Conservation (phyloP, 2,329 filamentous ascomycete species). For the Clarireedia hainanense region DNA sequence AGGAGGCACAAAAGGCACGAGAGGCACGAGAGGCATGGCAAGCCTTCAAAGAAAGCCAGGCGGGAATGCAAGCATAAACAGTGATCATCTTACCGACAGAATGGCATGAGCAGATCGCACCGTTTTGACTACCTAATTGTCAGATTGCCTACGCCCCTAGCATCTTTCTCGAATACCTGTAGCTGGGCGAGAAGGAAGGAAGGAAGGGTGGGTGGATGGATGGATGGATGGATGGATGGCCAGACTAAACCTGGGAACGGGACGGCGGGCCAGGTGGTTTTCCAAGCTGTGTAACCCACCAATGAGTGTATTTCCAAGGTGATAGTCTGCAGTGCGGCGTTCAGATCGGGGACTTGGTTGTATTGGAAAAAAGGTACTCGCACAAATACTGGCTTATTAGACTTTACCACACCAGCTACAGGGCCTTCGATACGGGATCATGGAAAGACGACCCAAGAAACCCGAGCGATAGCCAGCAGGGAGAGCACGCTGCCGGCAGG, state of each 20-base stretch:
- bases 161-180: neutral
- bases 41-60: neutral
- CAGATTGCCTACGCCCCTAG: neutral
- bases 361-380: neutral
- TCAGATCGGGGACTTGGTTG: neutral
- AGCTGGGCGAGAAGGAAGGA: neutral
- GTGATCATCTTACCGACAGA: slow-evolving; percentile 6
- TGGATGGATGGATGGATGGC: too few relatives aligned
- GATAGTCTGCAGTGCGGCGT: neutral
- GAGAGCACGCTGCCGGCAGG: slow-evolving; percentile 3
- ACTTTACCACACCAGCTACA: neutral
- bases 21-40: neutral
- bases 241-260: neutral
- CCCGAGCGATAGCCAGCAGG: neutral
- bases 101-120: slow-evolving; percentile 8
- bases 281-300: neutral
- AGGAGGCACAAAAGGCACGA: neutral
- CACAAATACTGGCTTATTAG: too few relatives aligned
- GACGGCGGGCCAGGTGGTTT: neutral
- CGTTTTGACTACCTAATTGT: slow-evolving; percentile 3
- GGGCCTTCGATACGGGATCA: neutral
- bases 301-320: neutral
- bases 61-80: neutral
- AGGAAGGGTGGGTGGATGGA: neutral
- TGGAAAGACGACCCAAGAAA: slow-evolving; percentile 5